phyloP scores from a whole-genome alignment of 2,329 filamentous ascomycete genomes.

The Sarocladiaceae sp. region DNA sequence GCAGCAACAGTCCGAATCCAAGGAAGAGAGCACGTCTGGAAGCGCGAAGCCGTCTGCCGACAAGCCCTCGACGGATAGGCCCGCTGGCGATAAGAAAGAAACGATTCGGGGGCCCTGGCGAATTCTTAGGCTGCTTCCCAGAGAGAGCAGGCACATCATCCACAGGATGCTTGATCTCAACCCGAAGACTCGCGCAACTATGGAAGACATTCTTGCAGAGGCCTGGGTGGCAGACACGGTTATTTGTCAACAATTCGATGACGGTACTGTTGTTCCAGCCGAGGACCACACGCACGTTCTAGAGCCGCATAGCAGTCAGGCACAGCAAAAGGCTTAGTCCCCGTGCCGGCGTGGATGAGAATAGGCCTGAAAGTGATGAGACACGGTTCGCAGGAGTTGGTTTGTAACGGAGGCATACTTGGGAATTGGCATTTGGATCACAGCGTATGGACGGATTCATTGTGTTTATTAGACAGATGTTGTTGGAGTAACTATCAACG shows the following conservation, averaged over 20 bases:
- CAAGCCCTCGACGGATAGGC: constrained; percentile 23
- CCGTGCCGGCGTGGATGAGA: too few relatives aligned
- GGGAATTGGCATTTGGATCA: not conserved
- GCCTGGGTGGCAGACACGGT: constrained; percentile 83
- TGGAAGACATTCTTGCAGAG: constrained; percentile 83
- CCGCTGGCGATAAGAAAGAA: constrained; percentile 55
- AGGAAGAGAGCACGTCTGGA: too few relatives aligned
- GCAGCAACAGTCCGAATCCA: not conserved
- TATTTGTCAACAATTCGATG: constrained; percentile 75
- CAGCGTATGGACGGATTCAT: not conserved
- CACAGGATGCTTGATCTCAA: constrained; percentile 89
- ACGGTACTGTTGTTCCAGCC: constrained; percentile 66
- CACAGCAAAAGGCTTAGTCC: constrained; percentile 16
- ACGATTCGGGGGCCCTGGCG: constrained; percentile 92
- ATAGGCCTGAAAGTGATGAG: too few relatives aligned
- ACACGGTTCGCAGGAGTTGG: not conserved
- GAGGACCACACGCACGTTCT: constrained; percentile 80
- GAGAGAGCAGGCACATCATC: constrained; percentile 87
- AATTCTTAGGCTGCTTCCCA: constrained; percentile 77
- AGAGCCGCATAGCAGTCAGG: constrained; percentile 59
- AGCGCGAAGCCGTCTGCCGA: too few relatives aligned
- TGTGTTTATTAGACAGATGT: not conserved
- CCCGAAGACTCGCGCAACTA: constrained; percentile 74
- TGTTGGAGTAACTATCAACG: not conserved
- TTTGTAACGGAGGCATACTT: not conserved